phyloP scores from a whole-genome alignment of 1,284 basidiomycete genomes.

The Ganoderma lucidum region DNA sequence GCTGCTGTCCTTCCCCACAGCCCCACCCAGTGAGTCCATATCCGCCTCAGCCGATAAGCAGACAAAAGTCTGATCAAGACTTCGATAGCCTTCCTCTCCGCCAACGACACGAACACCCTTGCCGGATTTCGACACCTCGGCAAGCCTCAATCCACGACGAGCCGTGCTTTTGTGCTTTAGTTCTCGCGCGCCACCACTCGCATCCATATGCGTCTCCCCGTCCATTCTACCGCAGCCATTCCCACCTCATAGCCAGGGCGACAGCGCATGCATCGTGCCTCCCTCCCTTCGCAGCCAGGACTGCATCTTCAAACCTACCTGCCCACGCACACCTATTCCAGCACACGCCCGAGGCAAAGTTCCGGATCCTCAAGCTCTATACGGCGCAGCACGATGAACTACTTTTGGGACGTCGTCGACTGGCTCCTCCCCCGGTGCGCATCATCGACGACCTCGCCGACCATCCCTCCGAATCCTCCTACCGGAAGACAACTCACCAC shows the following conservation, averaged over 20 bases:
- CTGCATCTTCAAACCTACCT: slow-evolving; percentile 16
- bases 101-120: background rate
- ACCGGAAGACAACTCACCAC: slow-evolving; percentile 29
- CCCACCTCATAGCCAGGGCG: slow-evolving; percentile 24
- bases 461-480: slow-evolving; percentile 31
- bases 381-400: slow-evolving; percentile 35
- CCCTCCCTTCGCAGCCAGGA: slow-evolving; percentile 16
- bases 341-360: background rate
- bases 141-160: slow-evolving; percentile 10
- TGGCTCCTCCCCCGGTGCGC: slow-evolving; percentile 43
- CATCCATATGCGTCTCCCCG: slow-evolving; percentile 19
- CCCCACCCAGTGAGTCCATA: slow-evolving; percentile 13
- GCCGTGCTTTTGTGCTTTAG: slow-evolving; percentile 8
- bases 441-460: slow-evolving; percentile 43
- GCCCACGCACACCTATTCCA: slow-evolving; percentile 3
- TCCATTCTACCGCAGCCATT: slow-evolving; percentile 2
- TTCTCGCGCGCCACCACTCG: slow-evolving; percentile 18
- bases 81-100: background rate
- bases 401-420: slow-evolving; percentile 42
- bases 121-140: slow-evolving; percentile 14
- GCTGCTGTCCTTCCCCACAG: slow-evolving; percentile 13
- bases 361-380: background rate
- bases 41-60: slow-evolving; percentile 20
- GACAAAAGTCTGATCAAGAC: slow-evolving; percentile 12
- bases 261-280: slow-evolving; percentile 21